phyloP scores from a whole-genome alignment of 306 rosid species.

The Luffa acutangula region DNA sequence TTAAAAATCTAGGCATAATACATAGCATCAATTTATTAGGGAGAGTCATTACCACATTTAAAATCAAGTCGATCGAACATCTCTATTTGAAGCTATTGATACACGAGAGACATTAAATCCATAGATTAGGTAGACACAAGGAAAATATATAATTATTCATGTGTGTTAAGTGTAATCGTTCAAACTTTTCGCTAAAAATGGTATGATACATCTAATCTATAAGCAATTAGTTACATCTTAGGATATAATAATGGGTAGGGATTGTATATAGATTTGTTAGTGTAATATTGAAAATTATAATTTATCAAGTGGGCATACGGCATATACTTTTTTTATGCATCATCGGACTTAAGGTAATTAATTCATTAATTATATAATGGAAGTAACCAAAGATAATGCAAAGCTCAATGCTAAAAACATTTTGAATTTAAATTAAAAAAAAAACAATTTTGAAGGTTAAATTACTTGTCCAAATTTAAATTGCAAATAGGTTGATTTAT shows the following conservation, averaged over 20 bases:
- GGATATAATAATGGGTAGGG: not conserved
- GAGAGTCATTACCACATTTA: not conserved
- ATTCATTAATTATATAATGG: not conserved
- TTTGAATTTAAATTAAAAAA: not conserved
- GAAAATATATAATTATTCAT: not conserved
- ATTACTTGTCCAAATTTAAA: too few species aligned
- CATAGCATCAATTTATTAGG: not conserved
- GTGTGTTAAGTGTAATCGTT: not conserved
- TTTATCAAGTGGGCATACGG: not conserved
- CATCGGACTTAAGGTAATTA: not conserved
- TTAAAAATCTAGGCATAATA: not conserved
- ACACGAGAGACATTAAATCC: not conserved
- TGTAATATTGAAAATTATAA: not conserved
- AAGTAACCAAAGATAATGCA: not conserved
- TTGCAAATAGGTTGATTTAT: too few species aligned
- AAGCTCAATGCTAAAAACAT: not conserved
- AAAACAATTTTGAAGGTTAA: too few species aligned
- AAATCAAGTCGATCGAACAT: not conserved
- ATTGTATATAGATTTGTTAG: not conserved
- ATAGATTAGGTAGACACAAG: not conserved
- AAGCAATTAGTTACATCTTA: not conserved
- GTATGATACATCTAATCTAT: not conserved
- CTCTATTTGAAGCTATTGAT: not conserved
- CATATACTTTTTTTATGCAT: not conserved
- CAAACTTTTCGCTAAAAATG: not conserved